Evolutionary conservation across 805 yeast species (phyloP).

Genomic region (Monosporozyma servazzii): DNA sequence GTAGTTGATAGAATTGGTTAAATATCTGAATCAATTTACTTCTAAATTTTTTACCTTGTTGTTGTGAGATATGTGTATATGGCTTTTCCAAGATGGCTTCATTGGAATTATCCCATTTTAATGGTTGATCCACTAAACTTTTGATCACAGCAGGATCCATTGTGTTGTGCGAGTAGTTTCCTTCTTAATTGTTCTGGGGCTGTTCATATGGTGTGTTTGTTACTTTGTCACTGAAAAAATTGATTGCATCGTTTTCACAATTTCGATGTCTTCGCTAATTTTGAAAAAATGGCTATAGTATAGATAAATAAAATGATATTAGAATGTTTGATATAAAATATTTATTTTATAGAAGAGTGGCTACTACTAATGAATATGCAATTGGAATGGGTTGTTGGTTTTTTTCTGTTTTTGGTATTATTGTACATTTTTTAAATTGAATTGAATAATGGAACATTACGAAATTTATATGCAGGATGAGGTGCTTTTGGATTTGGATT

Average conservation of each 20-base stretch:
- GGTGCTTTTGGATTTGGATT: not conserved
- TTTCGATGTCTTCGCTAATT: not conserved
- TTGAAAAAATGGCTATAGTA: not conserved
- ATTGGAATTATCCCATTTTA: conserved; percentile 24
- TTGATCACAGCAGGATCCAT: conserved; percentile 1
- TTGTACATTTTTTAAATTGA: not conserved
- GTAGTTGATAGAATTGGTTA: conserved; percentile 41
- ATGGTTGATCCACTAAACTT: conserved; percentile 10
- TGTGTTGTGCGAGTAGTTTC: not conserved
- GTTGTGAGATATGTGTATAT: conserved; percentile 39
- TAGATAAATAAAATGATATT: not conserved
- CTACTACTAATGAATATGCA: not conserved
- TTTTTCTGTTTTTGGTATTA: not conserved
- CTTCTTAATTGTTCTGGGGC: not conserved
- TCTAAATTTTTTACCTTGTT: conserved; percentile 52
- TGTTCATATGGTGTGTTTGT: not conserved
- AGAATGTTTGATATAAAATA: not conserved
- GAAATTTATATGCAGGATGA: conserved; percentile 4
- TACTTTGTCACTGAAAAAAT: not conserved
- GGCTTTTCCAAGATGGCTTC: conserved; percentile 35
- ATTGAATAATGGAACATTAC: conserved; percentile 15
- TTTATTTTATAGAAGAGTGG: not conserved
- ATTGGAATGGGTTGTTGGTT: not conserved
- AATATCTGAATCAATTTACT: conserved; percentile 41
- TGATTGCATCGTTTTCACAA: not conserved